phyloP scores from a whole-genome alignment of 1,284 basidiomycete species.

The Ganoderma resinaceum region DNA sequence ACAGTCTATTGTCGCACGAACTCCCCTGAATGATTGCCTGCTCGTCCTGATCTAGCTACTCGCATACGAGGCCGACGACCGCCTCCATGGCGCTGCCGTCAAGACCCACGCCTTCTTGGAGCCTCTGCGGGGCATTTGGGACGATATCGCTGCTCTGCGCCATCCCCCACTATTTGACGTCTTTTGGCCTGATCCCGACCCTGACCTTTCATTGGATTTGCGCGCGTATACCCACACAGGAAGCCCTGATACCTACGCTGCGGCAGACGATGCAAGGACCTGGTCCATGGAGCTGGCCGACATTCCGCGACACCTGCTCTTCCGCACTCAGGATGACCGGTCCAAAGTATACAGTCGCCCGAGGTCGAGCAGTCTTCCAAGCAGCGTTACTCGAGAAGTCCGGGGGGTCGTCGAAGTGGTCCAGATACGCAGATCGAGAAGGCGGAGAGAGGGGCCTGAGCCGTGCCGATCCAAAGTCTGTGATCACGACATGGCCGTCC shows the following conservation, averaged over 20 bases:
- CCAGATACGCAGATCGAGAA: background rate
- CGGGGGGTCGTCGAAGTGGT: background rate
- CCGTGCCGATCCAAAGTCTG: conserved; percentile 60
- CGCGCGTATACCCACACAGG: conserved; percentile 21
- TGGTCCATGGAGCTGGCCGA: conserved; percentile 13
- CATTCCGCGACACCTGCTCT: conserved; percentile 30
- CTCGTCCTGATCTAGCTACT: conserved; percentile 14
- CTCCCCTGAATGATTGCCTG: background rate
- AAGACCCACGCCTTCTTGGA: conserved; percentile 29
- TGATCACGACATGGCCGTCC: conserved; percentile 56
- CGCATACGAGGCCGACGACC: conserved; percentile 19
- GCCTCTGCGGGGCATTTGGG: conserved; percentile 23
- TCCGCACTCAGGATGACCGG: conserved; percentile 25
- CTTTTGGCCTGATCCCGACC: conserved; percentile 21
- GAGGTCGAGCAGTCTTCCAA: background rate
- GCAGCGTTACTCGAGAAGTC: conserved; percentile 16
- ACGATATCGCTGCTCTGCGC: conserved; percentile 22
- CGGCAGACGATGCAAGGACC: background rate
- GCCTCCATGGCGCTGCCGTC: conserved; percentile 17
- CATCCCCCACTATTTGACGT: conserved; percentile 26
- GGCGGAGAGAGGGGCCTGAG: conserved; percentile 34
- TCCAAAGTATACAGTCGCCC: conserved; percentile 13
- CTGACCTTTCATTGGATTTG: conserved; percentile 25
- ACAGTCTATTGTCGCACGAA: background rate
- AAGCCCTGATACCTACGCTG: conserved; percentile 1